A percentile compares a stretch with the other conserved stretches of the same genome.
These are phyloP conservation scores for Trichoderma simmonsii DNA, from an alignment of 2,329 filamentous ascomycete genomes.

Conservation along the genomic window DNA sequence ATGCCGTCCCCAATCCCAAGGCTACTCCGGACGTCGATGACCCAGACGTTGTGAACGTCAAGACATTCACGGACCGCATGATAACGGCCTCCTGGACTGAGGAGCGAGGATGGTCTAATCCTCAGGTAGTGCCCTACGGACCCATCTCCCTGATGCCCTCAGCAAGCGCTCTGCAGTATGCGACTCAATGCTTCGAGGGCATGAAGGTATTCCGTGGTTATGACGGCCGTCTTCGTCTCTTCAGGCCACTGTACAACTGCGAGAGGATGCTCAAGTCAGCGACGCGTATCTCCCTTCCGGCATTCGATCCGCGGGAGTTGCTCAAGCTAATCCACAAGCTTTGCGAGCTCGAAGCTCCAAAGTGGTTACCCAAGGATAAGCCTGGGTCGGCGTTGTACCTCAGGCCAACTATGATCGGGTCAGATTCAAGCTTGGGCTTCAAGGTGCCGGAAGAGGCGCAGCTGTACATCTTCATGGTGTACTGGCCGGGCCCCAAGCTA, in stretches of 20 bases:
- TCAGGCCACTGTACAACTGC: conserved; percentile 70
- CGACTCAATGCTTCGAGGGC: conserved; percentile 88
- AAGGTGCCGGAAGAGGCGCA: neutral
- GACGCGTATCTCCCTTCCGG: conserved; percentile 67
- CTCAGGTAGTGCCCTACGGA: conserved; percentile 72
- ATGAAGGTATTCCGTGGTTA: conserved; percentile 76
- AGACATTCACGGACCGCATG: conserved; percentile 74
- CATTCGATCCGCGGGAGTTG: conserved; percentile 67
- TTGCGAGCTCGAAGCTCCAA: conserved; percentile 67
- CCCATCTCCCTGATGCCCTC: conserved; percentile 76
- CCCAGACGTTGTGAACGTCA: neutral
- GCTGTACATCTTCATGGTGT: neutral
- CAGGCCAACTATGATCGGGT: conserved; percentile 82
- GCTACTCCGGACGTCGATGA: neutral
- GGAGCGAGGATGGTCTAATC: conserved; percentile 66
- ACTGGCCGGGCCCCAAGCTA: neutral
- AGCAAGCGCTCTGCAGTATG: conserved; percentile 79
- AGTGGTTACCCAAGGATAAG: conserved; percentile 71
- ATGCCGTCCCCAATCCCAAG: neutral
- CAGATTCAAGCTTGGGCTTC: conserved; percentile 28
- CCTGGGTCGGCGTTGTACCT: conserved; percentile 76
- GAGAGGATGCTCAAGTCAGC: conserved; percentile 60
- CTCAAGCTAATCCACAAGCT: conserved; percentile 71
- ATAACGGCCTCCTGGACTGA: conserved; percentile 67
- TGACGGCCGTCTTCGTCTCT: conserved; percentile 71